Conservation (phyloP, 2,329 filamentous ascomycete genomes). For the Cadophora sp. region DNA sequence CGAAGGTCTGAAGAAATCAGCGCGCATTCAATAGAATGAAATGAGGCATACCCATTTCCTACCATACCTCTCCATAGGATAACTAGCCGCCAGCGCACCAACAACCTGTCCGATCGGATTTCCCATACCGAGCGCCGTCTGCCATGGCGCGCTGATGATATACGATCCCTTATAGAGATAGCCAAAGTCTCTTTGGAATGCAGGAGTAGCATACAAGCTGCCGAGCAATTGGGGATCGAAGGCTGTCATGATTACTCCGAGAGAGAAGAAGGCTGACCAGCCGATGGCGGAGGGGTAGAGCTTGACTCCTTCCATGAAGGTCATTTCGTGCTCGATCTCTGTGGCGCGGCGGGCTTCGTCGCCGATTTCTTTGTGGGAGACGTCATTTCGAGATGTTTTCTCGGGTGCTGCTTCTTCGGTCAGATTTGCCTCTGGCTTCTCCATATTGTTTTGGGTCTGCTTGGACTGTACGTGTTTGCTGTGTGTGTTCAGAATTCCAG, state of each 20-base stretch:
- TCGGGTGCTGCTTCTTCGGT: not conserved
- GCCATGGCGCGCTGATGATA: slow-evolving; percentile 56
- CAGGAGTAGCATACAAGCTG: slow-evolving; percentile 48
- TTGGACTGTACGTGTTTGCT: no score
- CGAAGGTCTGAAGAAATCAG: slow-evolving; percentile 21
- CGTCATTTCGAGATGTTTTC: not conserved
- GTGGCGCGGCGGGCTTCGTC: slow-evolving; percentile 28
- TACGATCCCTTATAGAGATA: slow-evolving; percentile 42
- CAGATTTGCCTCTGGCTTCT: not conserved
- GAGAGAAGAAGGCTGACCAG: slow-evolving; percentile 65
- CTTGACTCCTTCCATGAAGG: slow-evolving; percentile 26
- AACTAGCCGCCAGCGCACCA: slow-evolving; percentile 57
- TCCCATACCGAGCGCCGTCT: slow-evolving; percentile 35
- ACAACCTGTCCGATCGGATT: slow-evolving; percentile 35
- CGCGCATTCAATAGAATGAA: not conserved
- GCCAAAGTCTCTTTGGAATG: slow-evolving; percentile 51
- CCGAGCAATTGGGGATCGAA: slow-evolving; percentile 54
- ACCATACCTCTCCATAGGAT: slow-evolving; percentile 31
- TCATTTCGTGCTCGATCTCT: slow-evolving; percentile 29
- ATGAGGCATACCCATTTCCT: slow-evolving; percentile 20
- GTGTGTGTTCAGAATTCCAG: no score
- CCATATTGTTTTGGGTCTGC: no score
- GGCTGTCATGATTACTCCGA: slow-evolving; percentile 63
- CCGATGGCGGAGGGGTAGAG: slow-evolving; percentile 27
- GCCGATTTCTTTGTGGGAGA: slow-evolving; percentile 23